Base-by-base conservation (phyloP, 257 asterid genomes). In the Salvia rosmarinus region DNA sequence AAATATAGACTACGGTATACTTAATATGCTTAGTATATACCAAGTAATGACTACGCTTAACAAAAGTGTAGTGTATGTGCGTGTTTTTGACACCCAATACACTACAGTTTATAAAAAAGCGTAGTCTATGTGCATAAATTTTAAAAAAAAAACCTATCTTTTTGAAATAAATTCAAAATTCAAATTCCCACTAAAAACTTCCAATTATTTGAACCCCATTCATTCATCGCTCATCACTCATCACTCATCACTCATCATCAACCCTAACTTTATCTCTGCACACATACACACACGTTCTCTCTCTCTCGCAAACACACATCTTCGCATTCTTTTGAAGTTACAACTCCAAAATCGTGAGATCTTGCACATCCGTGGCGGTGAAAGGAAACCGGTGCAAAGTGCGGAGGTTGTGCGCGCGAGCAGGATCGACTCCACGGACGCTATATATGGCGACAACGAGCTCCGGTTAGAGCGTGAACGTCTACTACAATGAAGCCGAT, bases 361-460 rank as follows among this genome's bases (percentile, higher is more conserved):
- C 77, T 51, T 82, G 61, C 86, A 82, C 78, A 79, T 82, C 35
- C 86, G 79, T 20, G 83, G 82, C 6, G 83, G 86, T 39, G 83
- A 50, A 82, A 82, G 80, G 84, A 82, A 61, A 82, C 78, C 58
- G 83, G 83, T 3, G 77, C 85, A 0, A 82, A 78, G 21, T 82
- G 78, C 74, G 85, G 85, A 82, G 74, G 85, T 82, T 20, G 83
- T 81, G 59, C 78, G 85, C 74, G 83, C 80, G 86, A 82, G 75
- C 86, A 82, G 84, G 46, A 82, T 82, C 5, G 86, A 82, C 50
- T 37, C 83, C 64, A 82, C 84, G 86, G 86, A 8, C 81, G 82
- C n/a, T 82, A 82, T 82, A 58, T n/a, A 35, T 49, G 86, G 86
- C 21, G 84, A 82, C 76, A 76, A 47, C 10, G 84, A 79, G 10